Base-by-base conservation (phyloP, 331 rosid species). In the Cucumis variabilis region DNA sequence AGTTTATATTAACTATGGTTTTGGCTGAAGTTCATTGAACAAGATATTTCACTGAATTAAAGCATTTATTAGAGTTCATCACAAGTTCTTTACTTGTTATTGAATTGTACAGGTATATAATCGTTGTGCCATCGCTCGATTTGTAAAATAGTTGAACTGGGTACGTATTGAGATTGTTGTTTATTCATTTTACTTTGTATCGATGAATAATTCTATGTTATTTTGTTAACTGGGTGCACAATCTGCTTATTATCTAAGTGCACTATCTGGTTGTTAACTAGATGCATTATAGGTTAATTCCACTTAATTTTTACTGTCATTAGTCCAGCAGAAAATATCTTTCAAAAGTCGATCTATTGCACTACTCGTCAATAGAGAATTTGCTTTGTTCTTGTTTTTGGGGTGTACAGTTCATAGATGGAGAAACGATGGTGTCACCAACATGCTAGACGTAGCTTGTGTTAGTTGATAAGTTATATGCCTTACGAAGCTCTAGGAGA, bases 401-500 rank as follows among this genome's bases (percentile, higher is more conserved):
- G 19, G 30, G 9, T 80, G 58, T 63, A 76, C 90, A 90, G 92
- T 90, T 90, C 84, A 88, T 90, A 37, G 92, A 90, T 4, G 90
- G 87, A 30, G 90, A 89, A 24, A 88, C 89, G 33, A 88, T 90
- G 89, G 87, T 90, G 66, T 90, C 92, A 0, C 90, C 90, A 27
- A 90, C 92, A 0, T 85, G 92, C 92, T 8, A 88, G 90, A 55
- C 92, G 92, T 66, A 81, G 88, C 87, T 82, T 90, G 85, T 88
- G 90, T 84, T 90, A 90, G 82, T 86, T 90, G 88, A 86, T 88
- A 90, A 88, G 81, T 69, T 89, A 88, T 23, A 90, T 88, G 92
- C 89, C 89, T 9, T 89, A 90, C 73, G 92, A 88, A 82, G 92
- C 92, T 88, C 87, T 90, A 63, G 92, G 90, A 53, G 92, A 90